phyloP scores from a whole-genome alignment of 2,329 filamentous ascomycete genomes.

The Helotiales sp. region DNA sequence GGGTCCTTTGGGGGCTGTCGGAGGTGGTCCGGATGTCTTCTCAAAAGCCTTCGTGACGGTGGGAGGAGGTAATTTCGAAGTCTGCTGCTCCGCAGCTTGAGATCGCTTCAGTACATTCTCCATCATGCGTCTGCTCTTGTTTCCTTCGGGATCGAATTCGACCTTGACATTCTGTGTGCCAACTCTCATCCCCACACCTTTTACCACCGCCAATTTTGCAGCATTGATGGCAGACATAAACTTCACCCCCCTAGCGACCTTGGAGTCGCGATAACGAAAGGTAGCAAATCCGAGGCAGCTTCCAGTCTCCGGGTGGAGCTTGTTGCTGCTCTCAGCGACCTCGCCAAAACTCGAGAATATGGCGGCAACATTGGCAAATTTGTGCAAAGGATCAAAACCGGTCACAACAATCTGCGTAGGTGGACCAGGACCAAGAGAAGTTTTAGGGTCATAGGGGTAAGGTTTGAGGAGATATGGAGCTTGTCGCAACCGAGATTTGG shows the following conservation, averaged over 20 bases:
- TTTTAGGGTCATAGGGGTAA: conserved; percentile 78
- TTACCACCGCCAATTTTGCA: conserved; percentile 76
- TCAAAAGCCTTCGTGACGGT: conserved; percentile 38
- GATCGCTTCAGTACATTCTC: conserved; percentile 70
- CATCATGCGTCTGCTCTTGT: conserved; percentile 76
- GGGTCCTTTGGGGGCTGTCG: conserved; percentile 84
- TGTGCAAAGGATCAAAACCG: conserved; percentile 91
- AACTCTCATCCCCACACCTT: conserved; percentile 77
- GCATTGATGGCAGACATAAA: conserved; percentile 72
- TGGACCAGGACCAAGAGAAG: conserved; percentile 84
- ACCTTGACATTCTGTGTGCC: conserved; percentile 77
- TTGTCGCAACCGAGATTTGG: conserved; percentile 69
- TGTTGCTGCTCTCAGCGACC: conserved; percentile 87
- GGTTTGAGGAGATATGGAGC: conserved; percentile 79
- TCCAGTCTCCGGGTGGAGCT: conserved; percentile 91
- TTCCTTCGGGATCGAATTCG: conserved; percentile 85
- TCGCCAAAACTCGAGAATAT: conserved; percentile 82
- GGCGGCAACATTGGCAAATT: conserved; percentile 73
- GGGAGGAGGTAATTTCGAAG: conserved; percentile 28
- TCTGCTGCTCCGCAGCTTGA: conserved; percentile 38
- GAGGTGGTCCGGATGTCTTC: conserved; percentile 65
- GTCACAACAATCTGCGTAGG: conserved; percentile 89
- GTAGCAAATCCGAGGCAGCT: conserved; percentile 93
- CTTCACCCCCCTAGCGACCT: conserved; percentile 39
- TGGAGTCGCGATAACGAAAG: conserved; percentile 80